Conservation (phyloP, 148 eudicot genomes). For the Silene uniflora region DNA sequence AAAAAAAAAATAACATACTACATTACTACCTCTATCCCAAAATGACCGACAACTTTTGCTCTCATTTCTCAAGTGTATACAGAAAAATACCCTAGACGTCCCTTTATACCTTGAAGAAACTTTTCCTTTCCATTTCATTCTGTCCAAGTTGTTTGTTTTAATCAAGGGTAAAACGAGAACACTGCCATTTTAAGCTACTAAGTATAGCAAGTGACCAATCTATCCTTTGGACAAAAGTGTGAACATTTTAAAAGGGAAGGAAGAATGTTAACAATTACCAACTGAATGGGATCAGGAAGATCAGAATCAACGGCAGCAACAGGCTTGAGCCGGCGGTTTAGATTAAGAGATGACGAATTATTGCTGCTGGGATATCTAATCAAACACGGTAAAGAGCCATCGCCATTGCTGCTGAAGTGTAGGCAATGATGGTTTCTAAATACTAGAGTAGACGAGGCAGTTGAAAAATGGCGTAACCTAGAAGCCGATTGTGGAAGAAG, state of each 20-base stretch:
- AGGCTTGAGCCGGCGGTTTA: slow-evolving; percentile 31
- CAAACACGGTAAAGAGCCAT: slow-evolving; percentile 1
- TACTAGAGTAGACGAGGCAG: slow-evolving; percentile 14
- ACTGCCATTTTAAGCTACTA: neutral
- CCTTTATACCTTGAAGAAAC: no score
- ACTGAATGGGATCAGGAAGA: slow-evolving; percentile 32
- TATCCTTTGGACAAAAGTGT: neutral
- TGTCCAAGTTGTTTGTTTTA: no score
- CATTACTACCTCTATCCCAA: no score
- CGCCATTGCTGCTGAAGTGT: neutral
- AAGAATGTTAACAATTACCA: slow-evolving; percentile 26
- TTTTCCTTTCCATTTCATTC: no score
- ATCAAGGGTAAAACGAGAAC: neutral
- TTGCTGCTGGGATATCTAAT: neutral
- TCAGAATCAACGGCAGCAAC: slow-evolving; percentile 43
- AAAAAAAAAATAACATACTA: neutral
- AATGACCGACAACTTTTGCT: no score
- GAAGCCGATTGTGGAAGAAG: slow-evolving; percentile 12
- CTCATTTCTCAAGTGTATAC: no score
- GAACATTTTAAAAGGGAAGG: neutral
- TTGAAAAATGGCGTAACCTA: slow-evolving; percentile 12
- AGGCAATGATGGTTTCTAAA: neutral
- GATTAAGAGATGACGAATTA: neutral
- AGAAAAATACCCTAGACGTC: no score
- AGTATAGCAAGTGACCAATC: neutral